These are phyloP conservation scores for Fomes fomentarius DNA, from an alignment of 1,284 basidiomycete species.

Conservation along the genomic window DNA sequence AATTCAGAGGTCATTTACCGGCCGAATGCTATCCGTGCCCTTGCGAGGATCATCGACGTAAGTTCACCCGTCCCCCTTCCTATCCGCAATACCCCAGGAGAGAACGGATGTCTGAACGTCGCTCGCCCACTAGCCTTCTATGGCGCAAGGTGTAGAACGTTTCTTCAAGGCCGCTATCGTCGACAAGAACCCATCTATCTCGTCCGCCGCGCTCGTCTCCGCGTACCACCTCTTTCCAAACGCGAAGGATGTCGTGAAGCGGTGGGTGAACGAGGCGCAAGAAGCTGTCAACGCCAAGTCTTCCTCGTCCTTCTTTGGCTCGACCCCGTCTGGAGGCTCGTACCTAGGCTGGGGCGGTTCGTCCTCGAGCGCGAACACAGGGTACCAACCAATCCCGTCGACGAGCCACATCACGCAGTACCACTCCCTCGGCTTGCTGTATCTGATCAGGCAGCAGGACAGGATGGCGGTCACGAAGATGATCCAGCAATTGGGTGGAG, in stretches of 20 bases:
- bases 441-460: slow-evolving; percentile 96
- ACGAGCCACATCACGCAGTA: slow-evolving; percentile 96
- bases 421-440: slow-evolving; percentile 93
- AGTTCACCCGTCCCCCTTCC: slow-evolving; percentile 3
- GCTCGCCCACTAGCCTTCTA: slow-evolving; percentile 82
- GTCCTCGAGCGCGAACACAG: slow-evolving; percentile 48
- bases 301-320: slow-evolving; percentile 68
- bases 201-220: slow-evolving; percentile 95
- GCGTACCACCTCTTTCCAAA: slow-evolving; percentile 96
- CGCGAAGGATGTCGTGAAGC: slow-evolving; percentile 93
- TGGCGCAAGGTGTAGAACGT: slow-evolving; percentile 98
- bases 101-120: neutral
- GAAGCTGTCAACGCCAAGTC: slow-evolving; percentile 94
- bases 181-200: slow-evolving; percentile 94
- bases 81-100: neutral
- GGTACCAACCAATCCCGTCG: slow-evolving; percentile 82
- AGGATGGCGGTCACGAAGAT: slow-evolving; percentile 99
- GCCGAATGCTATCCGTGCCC: slow-evolving; percentile 95
- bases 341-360: slow-evolving; percentile 75
- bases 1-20: slow-evolving; percentile 99
- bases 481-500: slow-evolving; percentile 95
- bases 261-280: slow-evolving; percentile 98
- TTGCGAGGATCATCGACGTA: slow-evolving; percentile 97
- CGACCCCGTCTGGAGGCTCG: slow-evolving; percentile 49
- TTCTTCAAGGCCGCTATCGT: slow-evolving; percentile 99